A percentile compares a stretch with the other conserved stretches of the same genome.
These are phyloP conservation scores for Lepidium aucheri DNA, from an alignment of 345 rosid genomes.

Conservation along the genomic window DNA sequence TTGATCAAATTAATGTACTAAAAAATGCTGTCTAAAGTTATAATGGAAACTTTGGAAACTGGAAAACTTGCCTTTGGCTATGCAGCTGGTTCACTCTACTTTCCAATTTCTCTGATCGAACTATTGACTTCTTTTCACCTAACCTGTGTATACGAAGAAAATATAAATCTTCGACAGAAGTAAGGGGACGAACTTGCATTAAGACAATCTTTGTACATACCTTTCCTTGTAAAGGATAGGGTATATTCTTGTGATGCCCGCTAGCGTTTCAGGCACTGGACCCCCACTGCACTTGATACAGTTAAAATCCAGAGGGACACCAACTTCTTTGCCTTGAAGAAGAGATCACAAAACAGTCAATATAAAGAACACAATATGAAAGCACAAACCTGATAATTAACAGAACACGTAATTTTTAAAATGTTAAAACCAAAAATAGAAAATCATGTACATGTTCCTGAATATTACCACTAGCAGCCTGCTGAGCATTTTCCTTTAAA, in stretches of 20 bases:
- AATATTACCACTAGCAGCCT: conserved; percentile 43
- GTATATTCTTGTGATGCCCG: conserved; percentile 82
- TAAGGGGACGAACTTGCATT: conserved; percentile 13
- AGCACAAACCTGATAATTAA: conserved; percentile 40
- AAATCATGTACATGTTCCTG: neutral
- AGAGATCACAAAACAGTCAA: conserved; percentile 18
- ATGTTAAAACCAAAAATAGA: neutral
- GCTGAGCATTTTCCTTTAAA: conserved; percentile 36
- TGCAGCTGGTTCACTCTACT: conserved; percentile 41
- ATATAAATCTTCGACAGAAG: neutral
- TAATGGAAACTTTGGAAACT: neutral
- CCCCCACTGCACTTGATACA: conserved; percentile 91
- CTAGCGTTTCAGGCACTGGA: conserved; percentile 65
- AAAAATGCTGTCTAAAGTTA: neutral
- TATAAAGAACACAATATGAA: conserved; percentile 12
- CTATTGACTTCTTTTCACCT: conserved; percentile 49
- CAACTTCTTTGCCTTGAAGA: conserved; percentile 54
- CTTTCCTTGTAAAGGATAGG: conserved; percentile 90
- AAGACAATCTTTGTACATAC: conserved; percentile 29
- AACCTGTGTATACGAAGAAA: conserved; percentile 36
- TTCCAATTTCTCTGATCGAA: conserved; percentile 89
- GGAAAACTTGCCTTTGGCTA: conserved; percentile 30
- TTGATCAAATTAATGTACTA: conserved; percentile 2
- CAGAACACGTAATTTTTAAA: conserved; percentile 12
- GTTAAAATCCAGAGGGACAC: conserved; percentile 73